Evolutionary conservation across 495 filamentous ascomycete genomes (phyloP), one percentile per base, ranked within the genome.

Genomic region (Friedmanniomyces endolithicus): DNA sequence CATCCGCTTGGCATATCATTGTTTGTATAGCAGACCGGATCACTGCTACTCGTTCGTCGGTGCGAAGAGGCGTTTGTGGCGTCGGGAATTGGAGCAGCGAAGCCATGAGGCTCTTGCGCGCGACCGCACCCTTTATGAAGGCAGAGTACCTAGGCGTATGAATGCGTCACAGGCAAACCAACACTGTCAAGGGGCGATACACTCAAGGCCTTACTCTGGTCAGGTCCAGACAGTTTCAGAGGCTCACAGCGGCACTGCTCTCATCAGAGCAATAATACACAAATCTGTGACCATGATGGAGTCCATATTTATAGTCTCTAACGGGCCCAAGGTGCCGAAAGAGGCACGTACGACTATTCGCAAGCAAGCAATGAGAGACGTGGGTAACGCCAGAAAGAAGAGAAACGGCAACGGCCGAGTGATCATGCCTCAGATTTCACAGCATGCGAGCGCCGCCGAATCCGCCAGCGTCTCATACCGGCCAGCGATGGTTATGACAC

Each of bases 341-440:
- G 57, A 55, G n/a, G 53, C 52, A 16, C 11, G 57, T 1, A 48
- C 52, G 14, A 50, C 29, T 22, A 67, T 67, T 39, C 63, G 65
- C 12, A 65, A 52, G 40, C 65, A 67, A 48, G 65, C 65, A 14
- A 67, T 67, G 65, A 52, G 44, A 41, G 53, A 59, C 44, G 55
- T 60, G 0, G 63, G 60, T 23, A 35, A 53, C 20, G 52, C 57
- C 2, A 39, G 64, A 19, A 61, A 56, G 52, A 52, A 58, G 37
- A 55, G 45, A 16, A 53, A 56, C 33, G 43, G 20, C 17, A 61
- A 63, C 31, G 60, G 64, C 0, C 34, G 56, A 22, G 39, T 48
- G 20, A 61, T 59, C 34, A 14, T 57, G 35, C 41, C 51, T 12
- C 60, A 61, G 52, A 24, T 52, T 22, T 56, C 56, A 37, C 31